phyloP scores from a whole-genome alignment of 164 flowering plant genomes.

The Brasenia schreberi region DNA sequence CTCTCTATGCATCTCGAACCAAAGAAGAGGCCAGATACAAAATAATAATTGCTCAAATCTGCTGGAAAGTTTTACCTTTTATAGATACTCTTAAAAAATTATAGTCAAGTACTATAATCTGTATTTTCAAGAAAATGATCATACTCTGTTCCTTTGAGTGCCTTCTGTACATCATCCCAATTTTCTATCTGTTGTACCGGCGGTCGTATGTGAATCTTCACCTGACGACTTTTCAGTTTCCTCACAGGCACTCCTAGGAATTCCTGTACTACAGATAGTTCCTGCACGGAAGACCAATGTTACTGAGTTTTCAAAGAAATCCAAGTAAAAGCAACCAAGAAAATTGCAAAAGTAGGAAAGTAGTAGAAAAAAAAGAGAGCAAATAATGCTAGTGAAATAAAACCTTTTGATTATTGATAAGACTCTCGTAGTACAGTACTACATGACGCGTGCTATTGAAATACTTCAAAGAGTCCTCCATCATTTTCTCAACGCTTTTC shows the following conservation, averaged over 20 bases:
- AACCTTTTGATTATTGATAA: conserved; percentile 45
- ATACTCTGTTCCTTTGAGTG: conserved; percentile 49
- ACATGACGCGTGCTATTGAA: conserved; percentile 58
- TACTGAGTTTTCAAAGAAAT: too few species aligned
- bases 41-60: too few species aligned
- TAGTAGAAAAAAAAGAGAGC: too few species aligned
- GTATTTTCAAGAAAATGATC: conserved; percentile 29
- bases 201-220: conserved; percentile 64
- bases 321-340: too few species aligned
- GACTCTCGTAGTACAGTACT: conserved; percentile 59
- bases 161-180: conserved; percentile 57
- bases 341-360: too few species aligned
- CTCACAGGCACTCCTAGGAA: conserved; percentile 47
- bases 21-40: background rate
- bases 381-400: too few species aligned
- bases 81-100: background rate
- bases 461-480: conserved; percentile 32
- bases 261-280: conserved; percentile 36
- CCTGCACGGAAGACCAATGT: conserved; percentile 24
- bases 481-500: conserved; percentile 29
- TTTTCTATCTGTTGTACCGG: conserved; percentile 39
- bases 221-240: conserved; percentile 56
- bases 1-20: background rate
- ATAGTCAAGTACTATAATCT: conserved; percentile 4
- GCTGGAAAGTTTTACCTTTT: background rate